Conservation (phyloP, 2,329 filamentous ascomycete genomes). For the Thermoascus crustaceus region DNA sequence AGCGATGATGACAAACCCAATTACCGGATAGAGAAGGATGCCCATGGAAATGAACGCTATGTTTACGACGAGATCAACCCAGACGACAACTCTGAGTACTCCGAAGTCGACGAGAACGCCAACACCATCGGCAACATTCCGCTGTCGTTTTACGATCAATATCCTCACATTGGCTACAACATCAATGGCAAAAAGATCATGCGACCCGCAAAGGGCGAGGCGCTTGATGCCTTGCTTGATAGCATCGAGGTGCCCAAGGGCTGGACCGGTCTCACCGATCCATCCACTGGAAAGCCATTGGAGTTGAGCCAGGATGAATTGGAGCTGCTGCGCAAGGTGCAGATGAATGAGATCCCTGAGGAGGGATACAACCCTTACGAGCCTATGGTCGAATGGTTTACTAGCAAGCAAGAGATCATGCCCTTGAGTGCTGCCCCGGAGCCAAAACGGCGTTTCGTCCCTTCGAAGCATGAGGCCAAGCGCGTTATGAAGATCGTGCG, state of each 20-base stretch:
- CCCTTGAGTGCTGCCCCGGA: slow-evolving; percentile 89
- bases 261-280: slow-evolving; percentile 93
- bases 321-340: slow-evolving; percentile 77
- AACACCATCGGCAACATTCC: slow-evolving; percentile 97
- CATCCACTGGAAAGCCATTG: slow-evolving; percentile 84
- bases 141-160: slow-evolving; percentile 90
- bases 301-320: slow-evolving; percentile 81
- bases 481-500: slow-evolving; percentile 94
- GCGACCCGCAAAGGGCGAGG: slow-evolving; percentile 88
- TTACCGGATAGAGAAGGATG: slow-evolving; percentile 63
- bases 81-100: slow-evolving; percentile 92
- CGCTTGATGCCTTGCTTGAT: slow-evolving; percentile 84
- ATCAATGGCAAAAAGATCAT: slow-evolving; percentile 98
- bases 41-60: slow-evolving; percentile 84
- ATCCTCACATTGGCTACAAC: slow-evolving; percentile 96
- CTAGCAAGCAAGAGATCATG: slow-evolving; percentile 84
- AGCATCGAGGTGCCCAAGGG: slow-evolving; percentile 96
- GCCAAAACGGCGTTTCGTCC: slow-evolving; percentile 89
- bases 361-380: slow-evolving; percentile 92
- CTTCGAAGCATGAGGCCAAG: slow-evolving; percentile 95
- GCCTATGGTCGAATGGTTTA: slow-evolving; percentile 91
- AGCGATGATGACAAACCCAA: slow-evolving; percentile 40
- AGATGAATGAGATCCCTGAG: slow-evolving; percentile 77
- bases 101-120: slow-evolving; percentile 64
- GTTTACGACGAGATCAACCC: slow-evolving; percentile 91